Evolutionary conservation across 2,329 filamentous ascomycete genomes (phyloP), one percentile per base, ranked within the genome.

Genomic region (Aspergillus fructus): DNA sequence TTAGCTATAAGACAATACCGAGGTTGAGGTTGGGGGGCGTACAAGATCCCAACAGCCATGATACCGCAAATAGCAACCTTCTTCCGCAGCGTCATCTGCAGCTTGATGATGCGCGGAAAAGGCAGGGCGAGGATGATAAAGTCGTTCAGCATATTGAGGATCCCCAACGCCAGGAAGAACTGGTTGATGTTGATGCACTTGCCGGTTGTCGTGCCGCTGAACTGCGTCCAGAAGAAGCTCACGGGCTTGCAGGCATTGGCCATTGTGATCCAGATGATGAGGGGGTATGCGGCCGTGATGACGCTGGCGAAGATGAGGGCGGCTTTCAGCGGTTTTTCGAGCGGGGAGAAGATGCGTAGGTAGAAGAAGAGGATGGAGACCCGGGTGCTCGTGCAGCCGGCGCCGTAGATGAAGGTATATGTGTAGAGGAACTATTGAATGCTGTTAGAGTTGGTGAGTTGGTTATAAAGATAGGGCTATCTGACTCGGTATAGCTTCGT

Each of bases 301-400:
- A 57, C 15, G 3, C 62, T n/a, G 27, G 55, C 56, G 3, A 59
- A 5, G 37, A 34, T 46, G 2, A 64, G 37, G 4, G 49, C 34
- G 24, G 24, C 39, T 55, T 53, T 55, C 30, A 63, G 30, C 7
- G 30, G 41, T 2, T 57, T 42, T 37, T 56, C 59, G 53, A 62
- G 33, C 21, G 58, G 58, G 13, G 56, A 53, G 17, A 67, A 65
- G 23, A 68, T 60, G 5, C 65, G 59, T 24, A 59, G 56, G 33
- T 68, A 68, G 56, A 67, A 66, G 39, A 60, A 57, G 3, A 67
- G 46, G n/a, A 68, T 64, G 4, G 63, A 66, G 11, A 62, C 15
- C 41, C 64, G 62, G 46, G 59, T 64, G 1, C 60, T 37, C 21
- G 62, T 57, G 3, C 63, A 56, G 27, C 61, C 49, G 39, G 49